Base-by-base conservation (phyloP, 768 basidiomycete species). In the Calocybe indica region DNA sequence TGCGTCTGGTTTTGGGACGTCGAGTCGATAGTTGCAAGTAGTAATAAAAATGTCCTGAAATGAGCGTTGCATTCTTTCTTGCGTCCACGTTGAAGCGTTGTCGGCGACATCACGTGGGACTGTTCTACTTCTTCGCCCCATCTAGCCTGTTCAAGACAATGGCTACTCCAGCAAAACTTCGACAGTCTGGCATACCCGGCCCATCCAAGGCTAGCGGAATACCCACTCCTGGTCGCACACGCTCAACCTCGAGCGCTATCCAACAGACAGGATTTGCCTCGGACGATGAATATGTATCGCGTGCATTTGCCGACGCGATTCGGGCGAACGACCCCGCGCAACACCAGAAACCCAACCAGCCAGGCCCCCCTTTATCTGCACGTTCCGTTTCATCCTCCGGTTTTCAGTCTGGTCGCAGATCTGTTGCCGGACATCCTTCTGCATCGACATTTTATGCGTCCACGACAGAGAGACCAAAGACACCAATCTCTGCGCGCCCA, bases 271-370 rank as follows among this genome's bases (percentile, higher is more conserved):
- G 57, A 31, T 53, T 65, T 32, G 55, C 63, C 29, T 50, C 60
- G 45, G 78, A 83, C 56, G 67, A 70, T 46, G 79, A 85, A 41
- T 81, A 74, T 52, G 78, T 83, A 58, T 75, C 80, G 40, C 78
- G 78, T 55, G 83, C 88, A n/a, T 83, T 91, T 53, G 79, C 75
- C 37, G 88, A 89, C 53, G 88, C 88, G 29, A 79, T 91, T 61
- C 85, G 76, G 60, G 79, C 86, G 45, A 88, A 91, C 55, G 85
- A 91, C 60, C 88, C 88, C 35, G 78, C 84, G 12, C 76, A 78
- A 37, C 88, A 90, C 30, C 42, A 43, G 35, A 22, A 22, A 22
- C 22, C 22, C 22, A 32, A n/a, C 14, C 13, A 11, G 14, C 36
- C 42, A 7, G 42, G 15, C 28, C 42, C 58, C 45, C 71, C 71